Percentiles rank a stretch among this genome's conserved stretches.
These are phyloP conservation scores for Cucurbita maxima DNA, from an alignment of 306 rosid species.

Conservation along the genomic window DNA sequence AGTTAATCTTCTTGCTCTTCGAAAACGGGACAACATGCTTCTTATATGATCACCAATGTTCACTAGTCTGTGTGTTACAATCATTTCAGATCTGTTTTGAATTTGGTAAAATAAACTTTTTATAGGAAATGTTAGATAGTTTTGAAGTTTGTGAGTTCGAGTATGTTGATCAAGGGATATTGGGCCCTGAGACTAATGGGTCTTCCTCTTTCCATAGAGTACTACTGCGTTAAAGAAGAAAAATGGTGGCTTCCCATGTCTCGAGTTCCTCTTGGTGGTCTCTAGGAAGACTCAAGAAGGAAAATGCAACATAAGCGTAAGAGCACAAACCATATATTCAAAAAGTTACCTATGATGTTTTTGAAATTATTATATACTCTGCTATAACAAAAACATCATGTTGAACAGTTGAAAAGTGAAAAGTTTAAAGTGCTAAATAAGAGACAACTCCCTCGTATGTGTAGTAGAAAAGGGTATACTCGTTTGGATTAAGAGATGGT, in stretches of 20 bases:
- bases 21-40: slow-evolving; percentile 91
- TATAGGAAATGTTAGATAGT: slow-evolving; percentile 74
- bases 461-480: too few species aligned
- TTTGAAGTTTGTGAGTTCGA: slow-evolving; percentile 66
- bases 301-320: slow-evolving; percentile 77
- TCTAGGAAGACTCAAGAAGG: slow-evolving; percentile 50
- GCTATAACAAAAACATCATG: too few species aligned
- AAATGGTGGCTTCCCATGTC: slow-evolving; percentile 99
- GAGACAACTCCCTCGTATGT: too few species aligned
- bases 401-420: too few species aligned
- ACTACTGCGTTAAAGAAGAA: slow-evolving; percentile 77
- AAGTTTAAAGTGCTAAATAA: too few species aligned
- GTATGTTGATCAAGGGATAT: slow-evolving; percentile 88
- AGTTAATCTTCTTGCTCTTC: slow-evolving; percentile 85
- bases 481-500: too few species aligned
- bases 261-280: slow-evolving; percentile 74
- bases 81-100: slow-evolving; percentile 12
- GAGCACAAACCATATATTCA: slow-evolving; percentile 69
- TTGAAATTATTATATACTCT: too few species aligned
- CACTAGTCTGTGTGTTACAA: neutral
- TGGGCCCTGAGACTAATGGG: slow-evolving; percentile 44
- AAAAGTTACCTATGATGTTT: neutral
- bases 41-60: slow-evolving; percentile 46
- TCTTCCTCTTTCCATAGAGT: slow-evolving; percentile 55
- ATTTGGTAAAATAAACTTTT: neutral